Evolutionary conservation across 2,329 filamentous ascomycete genomes (phyloP).

Genomic region (Bisporella sp.): DNA sequence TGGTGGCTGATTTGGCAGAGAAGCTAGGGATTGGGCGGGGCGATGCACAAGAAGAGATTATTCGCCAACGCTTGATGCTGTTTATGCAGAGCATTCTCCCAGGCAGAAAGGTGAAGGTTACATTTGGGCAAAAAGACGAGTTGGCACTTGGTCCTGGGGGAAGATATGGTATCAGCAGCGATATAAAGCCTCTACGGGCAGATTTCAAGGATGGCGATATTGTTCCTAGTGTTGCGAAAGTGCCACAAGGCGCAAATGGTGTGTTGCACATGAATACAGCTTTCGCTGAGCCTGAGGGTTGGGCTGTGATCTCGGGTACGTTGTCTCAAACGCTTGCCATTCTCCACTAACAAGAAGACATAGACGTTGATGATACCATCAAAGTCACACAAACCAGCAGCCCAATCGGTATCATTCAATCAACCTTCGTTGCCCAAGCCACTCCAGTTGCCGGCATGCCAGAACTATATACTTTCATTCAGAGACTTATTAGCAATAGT

Average conservation of each 20-base stretch:
- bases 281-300: slow-evolving; percentile 71
- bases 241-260: slow-evolving; percentile 46
- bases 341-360: slow-evolving; percentile 10
- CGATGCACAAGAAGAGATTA: slow-evolving; percentile 50
- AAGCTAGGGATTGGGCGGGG: slow-evolving; percentile 56
- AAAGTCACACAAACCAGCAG: slow-evolving; percentile 81
- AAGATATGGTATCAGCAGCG: slow-evolving; percentile 63
- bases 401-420: slow-evolving; percentile 70
- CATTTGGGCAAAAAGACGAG: slow-evolving; percentile 40
- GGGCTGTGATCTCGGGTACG: slow-evolving; percentile 71
- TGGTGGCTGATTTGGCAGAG: slow-evolving; percentile 64
- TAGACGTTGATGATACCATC: slow-evolving; percentile 92
- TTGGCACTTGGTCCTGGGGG: slow-evolving; percentile 63
- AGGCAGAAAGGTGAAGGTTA: slow-evolving; percentile 58
- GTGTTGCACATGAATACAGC: slow-evolving; percentile 60
- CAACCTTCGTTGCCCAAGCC: slow-evolving; percentile 75
- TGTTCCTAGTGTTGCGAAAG: slow-evolving; percentile 38
- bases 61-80: slow-evolving; percentile 63
- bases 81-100: slow-evolving; percentile 74
- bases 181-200: slow-evolving; percentile 46
- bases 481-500: slow-evolving; percentile 42
- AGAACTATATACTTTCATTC: slow-evolving; percentile 66
- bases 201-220: slow-evolving; percentile 39
- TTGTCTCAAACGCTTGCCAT: neutral
- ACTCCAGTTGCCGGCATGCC: slow-evolving; percentile 74